Percentiles rank a stretch among this genome's conserved stretches.
Conservation (phyloP, 768 basidiomycete species). For the Serendipita indica region DNA sequence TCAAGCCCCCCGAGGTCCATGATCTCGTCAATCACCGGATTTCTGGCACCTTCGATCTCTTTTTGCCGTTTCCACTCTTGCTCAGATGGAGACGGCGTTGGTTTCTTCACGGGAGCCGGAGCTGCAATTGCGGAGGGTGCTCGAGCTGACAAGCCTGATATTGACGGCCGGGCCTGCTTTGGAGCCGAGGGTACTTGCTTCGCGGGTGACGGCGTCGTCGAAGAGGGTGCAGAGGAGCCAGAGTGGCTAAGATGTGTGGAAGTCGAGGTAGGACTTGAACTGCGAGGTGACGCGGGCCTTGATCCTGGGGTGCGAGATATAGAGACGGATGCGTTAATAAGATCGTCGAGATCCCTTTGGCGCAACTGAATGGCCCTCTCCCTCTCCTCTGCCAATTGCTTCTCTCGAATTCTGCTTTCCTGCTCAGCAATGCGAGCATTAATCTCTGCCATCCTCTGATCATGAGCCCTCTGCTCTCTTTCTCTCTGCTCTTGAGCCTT, state of each 20-base stretch:
- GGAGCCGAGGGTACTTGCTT: conserved; percentile 5
- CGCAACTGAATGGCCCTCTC: conserved; percentile 28
- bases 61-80: conserved; percentile 47
- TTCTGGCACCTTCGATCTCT: conserved; percentile 34
- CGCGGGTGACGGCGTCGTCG: conserved; percentile 6
- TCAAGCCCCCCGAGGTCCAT: conserved; percentile 62
- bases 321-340: not conserved
- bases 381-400: conserved; percentile 26
- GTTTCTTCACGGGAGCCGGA: not conserved
- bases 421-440: conserved; percentile 28
- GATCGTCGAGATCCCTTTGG: conserved; percentile 30
- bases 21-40: conserved; percentile 42
- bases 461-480: conserved; percentile 30
- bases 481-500: conserved; percentile 32
- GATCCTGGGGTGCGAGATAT: too few relatives aligned
- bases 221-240: not conserved
- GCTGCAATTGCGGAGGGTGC: not conserved
- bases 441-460: conserved; percentile 28
- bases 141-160: not conserved
- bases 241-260: not conserved
- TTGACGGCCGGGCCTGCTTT: not conserved
- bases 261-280: too few relatives aligned
- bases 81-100: conserved; percentile 13
- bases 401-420: conserved; percentile 25
- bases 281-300: not conserved